Evolutionary conservation across 352 stramenopile genomes (phyloP).

Genomic region (Pythium aphanidermatum): DNA sequence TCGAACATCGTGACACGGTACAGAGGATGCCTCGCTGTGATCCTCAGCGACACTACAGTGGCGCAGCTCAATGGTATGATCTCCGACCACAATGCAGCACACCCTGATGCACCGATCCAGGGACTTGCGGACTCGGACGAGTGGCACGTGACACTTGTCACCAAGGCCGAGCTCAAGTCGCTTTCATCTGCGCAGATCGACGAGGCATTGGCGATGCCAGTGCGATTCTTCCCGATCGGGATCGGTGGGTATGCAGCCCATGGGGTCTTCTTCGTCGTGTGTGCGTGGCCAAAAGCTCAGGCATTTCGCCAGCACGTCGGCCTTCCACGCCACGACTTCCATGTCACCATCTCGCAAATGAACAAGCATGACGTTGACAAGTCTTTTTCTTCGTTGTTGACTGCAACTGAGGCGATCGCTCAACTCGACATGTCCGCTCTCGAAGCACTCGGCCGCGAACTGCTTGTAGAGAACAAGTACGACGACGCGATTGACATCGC

Average conservation of each 20-base stretch:
- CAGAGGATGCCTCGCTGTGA: constrained; percentile 17
- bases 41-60: neutral
- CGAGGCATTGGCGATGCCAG: constrained; percentile 21
- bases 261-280: constrained; percentile 49
- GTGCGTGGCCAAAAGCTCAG: constrained; percentile 49
- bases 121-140: constrained; percentile 4
- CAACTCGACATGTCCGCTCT: constrained; percentile 21
- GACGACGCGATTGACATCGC: constrained; percentile 11
- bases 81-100: constrained; percentile 1
- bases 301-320: constrained; percentile 32
- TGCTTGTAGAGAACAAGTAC: constrained; percentile 15
- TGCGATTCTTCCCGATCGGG: constrained; percentile 35
- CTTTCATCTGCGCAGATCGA: constrained; percentile 21
- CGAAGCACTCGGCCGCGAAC: constrained; percentile 19
- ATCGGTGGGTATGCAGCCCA: constrained; percentile 20
- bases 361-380: constrained; percentile 54
- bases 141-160: constrained; percentile 57
- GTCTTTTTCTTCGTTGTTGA: constrained; percentile 18
- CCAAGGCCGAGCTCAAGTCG: constrained; percentile 38
- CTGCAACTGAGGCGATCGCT: constrained; percentile 1
- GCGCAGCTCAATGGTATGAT: constrained; percentile 6
- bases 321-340: constrained; percentile 42
- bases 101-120: neutral
- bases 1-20: constrained; percentile 16
- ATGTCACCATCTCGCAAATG: constrained; percentile 35